A percentile compares a stretch with the other conserved stretches of the same genome.
These are phyloP conservation scores for Pestalotiopsis sp. DNA, from an alignment of 2,329 filamentous ascomycete genomes.

Conservation along the genomic window DNA sequence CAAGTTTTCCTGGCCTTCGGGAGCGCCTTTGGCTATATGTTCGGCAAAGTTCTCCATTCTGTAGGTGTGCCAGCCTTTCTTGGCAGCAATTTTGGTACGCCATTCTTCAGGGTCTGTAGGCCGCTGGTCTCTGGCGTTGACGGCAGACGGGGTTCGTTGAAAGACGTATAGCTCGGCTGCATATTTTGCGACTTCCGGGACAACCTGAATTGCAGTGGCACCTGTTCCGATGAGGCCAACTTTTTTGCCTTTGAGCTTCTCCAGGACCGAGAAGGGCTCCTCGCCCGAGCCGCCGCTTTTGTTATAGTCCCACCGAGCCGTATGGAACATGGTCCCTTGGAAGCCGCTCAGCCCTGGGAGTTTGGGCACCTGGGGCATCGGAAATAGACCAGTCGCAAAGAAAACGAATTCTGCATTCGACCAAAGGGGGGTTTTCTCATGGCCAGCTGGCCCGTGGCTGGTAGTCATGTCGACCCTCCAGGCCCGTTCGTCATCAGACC, in stretches of 20 bases:
- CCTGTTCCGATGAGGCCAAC: slow-evolving; percentile 10
- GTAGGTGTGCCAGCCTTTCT: slow-evolving; percentile 9
- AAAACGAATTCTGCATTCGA: slow-evolving; percentile 5
- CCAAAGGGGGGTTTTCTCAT: slow-evolving; percentile 1
- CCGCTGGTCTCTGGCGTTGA: neutral
- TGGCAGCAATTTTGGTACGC: slow-evolving; percentile 6
- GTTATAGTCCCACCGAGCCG: slow-evolving; percentile 8
- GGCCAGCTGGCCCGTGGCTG: neutral
- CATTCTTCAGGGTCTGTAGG: slow-evolving; percentile 10
- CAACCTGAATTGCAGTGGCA: slow-evolving; percentile 2
- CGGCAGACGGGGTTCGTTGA: slow-evolving; percentile 6
- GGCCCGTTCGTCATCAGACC: slow-evolving; percentile 41
- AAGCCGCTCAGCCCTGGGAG: slow-evolving; percentile 7
- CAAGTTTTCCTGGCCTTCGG: slow-evolving; percentile 5
- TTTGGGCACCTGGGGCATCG: slow-evolving; percentile 3
- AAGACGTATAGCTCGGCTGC: slow-evolving; percentile 8
- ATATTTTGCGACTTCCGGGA: slow-evolving; percentile 8
- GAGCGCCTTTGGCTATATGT: slow-evolving; percentile 4
- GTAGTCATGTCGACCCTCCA: slow-evolving; percentile 9
- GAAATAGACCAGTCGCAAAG: slow-evolving; percentile 5
- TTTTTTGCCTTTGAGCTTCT: slow-evolving; percentile 3
- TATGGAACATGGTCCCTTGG: slow-evolving; percentile 9
- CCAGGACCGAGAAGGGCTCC: neutral
- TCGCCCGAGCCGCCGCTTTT: slow-evolving; percentile 4
- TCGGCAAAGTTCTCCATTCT: slow-evolving; percentile 8